phyloP scores from a whole-genome alignment of 441 rosid species.

The Populus tomentosa region DNA sequence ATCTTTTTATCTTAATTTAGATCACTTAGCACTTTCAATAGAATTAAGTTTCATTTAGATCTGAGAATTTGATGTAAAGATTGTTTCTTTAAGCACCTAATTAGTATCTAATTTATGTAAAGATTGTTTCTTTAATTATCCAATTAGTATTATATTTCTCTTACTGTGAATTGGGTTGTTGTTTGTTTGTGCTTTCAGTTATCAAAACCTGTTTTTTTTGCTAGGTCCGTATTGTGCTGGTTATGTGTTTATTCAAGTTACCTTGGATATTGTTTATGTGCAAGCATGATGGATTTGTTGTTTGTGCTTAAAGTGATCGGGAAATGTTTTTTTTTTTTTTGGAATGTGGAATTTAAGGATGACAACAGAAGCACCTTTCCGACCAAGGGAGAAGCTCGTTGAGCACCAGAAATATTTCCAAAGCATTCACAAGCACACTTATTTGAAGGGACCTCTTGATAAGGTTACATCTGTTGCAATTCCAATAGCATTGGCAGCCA shows the following conservation, averaged over 20 bases:
- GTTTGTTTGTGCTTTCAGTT: not conserved
- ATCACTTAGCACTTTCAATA: not conserved
- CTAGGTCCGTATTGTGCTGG: too few relatives aligned
- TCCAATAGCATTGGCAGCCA: slow-evolving; percentile 63
- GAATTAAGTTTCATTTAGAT: not conserved
- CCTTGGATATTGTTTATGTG: not conserved
- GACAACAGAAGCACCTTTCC: slow-evolving; percentile 56
- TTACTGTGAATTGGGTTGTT: not conserved
- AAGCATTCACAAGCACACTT: slow-evolving; percentile 61
- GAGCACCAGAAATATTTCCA: slow-evolving; percentile 73
- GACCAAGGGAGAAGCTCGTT: slow-evolving; percentile 71
- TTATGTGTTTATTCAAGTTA: too few relatives aligned
- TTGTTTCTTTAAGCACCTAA: not conserved
- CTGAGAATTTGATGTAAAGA: not conserved
- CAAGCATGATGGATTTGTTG: not conserved
- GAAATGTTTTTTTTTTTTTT: too few relatives aligned
- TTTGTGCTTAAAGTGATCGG: not conserved
- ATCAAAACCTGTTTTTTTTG: not conserved
- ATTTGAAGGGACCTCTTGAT: slow-evolving; percentile 73
- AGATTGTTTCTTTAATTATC: not conserved
- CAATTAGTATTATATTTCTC: not conserved
- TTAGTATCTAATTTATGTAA: not conserved
- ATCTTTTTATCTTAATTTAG: too few relatives aligned
- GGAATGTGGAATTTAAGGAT: slow-evolving; percentile 34
- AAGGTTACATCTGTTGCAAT: slow-evolving; percentile 77